Conservation (phyloP, 805 yeast species). For the Barnettozyma populi region DNA sequence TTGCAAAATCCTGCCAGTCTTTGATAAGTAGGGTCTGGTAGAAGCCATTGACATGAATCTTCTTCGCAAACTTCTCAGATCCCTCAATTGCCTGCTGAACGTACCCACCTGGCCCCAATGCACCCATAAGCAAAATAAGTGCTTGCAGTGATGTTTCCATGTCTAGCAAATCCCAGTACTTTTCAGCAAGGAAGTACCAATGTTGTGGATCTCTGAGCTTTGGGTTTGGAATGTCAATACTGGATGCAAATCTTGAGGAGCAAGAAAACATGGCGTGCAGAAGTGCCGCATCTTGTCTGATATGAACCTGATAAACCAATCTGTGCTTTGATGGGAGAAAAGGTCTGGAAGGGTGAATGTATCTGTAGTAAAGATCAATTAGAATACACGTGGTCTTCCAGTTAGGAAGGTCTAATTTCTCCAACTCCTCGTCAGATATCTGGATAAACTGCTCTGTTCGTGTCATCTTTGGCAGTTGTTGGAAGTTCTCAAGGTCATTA, state of each 20-base stretch:
- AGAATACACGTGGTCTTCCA: conserved; percentile 29
- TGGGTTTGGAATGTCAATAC: conserved; percentile 22
- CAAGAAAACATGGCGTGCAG: conserved; percentile 33
- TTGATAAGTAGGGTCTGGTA: conserved; percentile 11
- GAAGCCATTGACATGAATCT: conserved; percentile 16
- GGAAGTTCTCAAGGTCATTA: not conserved
- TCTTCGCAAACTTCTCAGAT: conserved; percentile 18
- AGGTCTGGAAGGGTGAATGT: conserved; percentile 34
- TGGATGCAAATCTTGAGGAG: conserved; percentile 29
- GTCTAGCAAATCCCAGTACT: conserved; percentile 28
- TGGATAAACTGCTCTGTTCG: conserved; percentile 10
- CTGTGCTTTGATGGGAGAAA: conserved; percentile 32
- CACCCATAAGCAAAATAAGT: conserved; percentile 26
- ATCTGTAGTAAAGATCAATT: conserved; percentile 36
- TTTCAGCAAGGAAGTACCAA: conserved; percentile 33
- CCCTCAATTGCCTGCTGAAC: conserved; percentile 26
- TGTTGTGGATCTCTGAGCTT: conserved; percentile 29
- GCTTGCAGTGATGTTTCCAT: conserved; percentile 25
- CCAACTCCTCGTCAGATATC: conserved; percentile 28
- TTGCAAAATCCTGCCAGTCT: conserved; percentile 26
- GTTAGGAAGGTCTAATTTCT: conserved; percentile 32
- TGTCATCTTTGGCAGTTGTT: conserved; percentile 9
- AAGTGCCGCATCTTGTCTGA: conserved; percentile 28
- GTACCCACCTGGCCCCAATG: conserved; percentile 27
- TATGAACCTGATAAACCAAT: conserved; percentile 27